Evolutionary conservation across 2,329 filamentous ascomycete genomes (phyloP).

Genomic region (Cladophialophora immunda): DNA sequence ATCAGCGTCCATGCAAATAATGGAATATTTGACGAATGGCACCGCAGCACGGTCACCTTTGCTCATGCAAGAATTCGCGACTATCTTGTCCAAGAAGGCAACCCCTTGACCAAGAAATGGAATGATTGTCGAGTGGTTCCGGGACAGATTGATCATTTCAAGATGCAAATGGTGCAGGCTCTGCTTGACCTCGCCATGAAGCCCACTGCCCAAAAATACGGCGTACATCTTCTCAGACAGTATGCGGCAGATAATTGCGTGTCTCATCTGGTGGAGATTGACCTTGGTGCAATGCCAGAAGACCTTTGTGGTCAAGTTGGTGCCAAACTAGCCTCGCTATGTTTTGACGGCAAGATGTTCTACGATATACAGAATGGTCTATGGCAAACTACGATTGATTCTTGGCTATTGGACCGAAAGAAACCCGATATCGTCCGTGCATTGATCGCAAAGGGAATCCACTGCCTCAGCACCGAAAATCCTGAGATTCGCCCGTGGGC

Average conservation of each 20-base stretch:
- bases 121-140: conserved; percentile 16
- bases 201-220: conserved; percentile 7
- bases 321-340: conserved; percentile 10
- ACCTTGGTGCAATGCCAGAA: conserved; percentile 4
- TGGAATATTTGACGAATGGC: conserved; percentile 16
- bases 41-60: conserved; percentile 10
- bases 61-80: conserved; percentile 14
- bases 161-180: conserved; percentile 13
- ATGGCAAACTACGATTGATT: conserved; percentile 11
- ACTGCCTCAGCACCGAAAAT: conserved; percentile 1
- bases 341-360: conserved; percentile 18
- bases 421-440: conserved; percentile 4
- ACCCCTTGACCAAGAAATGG: conserved; percentile 13
- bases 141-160: conserved; percentile 11
- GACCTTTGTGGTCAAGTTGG: conserved; percentile 14
- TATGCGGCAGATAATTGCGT: conserved; percentile 17
- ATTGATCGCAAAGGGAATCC: conserved; percentile 11
- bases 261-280: conserved; percentile 11
- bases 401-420: conserved; percentile 8
- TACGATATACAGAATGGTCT: conserved; percentile 10
- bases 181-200: conserved; percentile 19
- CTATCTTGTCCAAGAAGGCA: conserved; percentile 15
- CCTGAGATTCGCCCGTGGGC: conserved; percentile 12
- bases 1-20: conserved; percentile 5
- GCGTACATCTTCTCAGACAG: conserved; percentile 12